Evolutionary conservation across 345 rosid species (phyloP), one percentile per base, ranked within the genome.

Genomic region (Salix koriyanagi): DNA sequence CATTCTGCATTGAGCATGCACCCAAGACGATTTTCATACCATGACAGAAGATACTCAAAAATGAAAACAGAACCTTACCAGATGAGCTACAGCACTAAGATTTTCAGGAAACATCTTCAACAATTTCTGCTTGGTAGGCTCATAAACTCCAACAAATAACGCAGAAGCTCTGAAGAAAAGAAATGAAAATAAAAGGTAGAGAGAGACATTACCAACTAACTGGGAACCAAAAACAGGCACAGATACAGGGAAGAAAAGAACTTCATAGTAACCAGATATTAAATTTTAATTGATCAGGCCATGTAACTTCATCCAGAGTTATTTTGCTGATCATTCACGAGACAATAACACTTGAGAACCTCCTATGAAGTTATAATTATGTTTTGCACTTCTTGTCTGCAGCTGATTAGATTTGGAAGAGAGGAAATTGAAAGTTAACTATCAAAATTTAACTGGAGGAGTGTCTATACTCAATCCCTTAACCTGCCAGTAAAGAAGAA

Each of bases 71-170:
- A 82, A 79, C 50, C 77, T 68, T 82, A 96, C 97, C 86, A 96
- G 71, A 88, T 93, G 97, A 81, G 98, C 99, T 74, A 88, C 77
- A 65, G 98, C 97, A 39, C 94, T 91, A 78, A 92, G 86, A 87
- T 90, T 86, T 81, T 93, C 98, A 52, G 99, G 97, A 65, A 96
- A 81, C 25, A 79, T 87, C 85, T 82, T 87, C 76, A 93, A 81
- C 79, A 96, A 77, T 83, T 96, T 90, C 89, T 91, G 96, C 85
- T 96, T 93, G 75, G 94, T 78, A 58, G 99, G 99, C 83, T 96
- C 99, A 70, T 92, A 96, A 65, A 93, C 94, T 77, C 99, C 99
- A 37, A 96, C 84, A 88, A 93, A 96, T 76, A 96, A 72, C 25
- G 99, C 99, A 44, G 99, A 96, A 79, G 98, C 99, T 82, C 98